A percentile compares a stretch with the other conserved stretches of the same genome.
Evolutionary conservation across 1,284 basidiomycete species (phyloP).

Genomic region (Leccinum pseudoinsigne): DNA sequence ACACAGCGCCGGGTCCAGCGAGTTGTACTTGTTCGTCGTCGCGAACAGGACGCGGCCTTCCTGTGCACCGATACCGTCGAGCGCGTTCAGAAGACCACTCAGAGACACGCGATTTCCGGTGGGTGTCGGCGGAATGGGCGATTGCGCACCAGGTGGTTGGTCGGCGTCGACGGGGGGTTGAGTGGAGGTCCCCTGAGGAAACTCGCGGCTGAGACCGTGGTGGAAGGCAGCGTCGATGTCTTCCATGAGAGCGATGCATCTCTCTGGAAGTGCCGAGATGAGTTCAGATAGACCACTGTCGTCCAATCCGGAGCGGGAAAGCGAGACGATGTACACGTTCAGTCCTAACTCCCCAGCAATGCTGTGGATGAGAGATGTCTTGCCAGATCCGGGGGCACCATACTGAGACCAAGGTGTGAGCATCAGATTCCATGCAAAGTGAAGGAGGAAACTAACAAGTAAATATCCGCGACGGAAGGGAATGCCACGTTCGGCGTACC

Average conservation of each 20-base stretch:
- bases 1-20: slow-evolving; percentile 70
- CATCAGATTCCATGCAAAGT: background rate
- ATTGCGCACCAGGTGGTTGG: background rate
- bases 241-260: slow-evolving; percentile 78
- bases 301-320: slow-evolving; percentile 71
- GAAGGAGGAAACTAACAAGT: slow-evolving; percentile 39
- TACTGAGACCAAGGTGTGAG: slow-evolving; percentile 40
- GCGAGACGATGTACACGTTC: slow-evolving; percentile 73
- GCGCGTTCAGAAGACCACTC: slow-evolving; percentile 71
- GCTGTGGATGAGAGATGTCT: slow-evolving; percentile 73
- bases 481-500: slow-evolving; percentile 69
- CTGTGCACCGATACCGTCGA: slow-evolving; percentile 74
- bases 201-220: slow-evolving; percentile 50
- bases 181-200: background rate
- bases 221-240: slow-evolving; percentile 78
- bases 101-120: slow-evolving; percentile 47
- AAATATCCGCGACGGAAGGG: slow-evolving; percentile 75
- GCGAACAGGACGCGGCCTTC: slow-evolving; percentile 78
- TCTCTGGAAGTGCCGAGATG: slow-evolving; percentile 63
- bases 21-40: slow-evolving; percentile 69
- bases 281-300: slow-evolving; percentile 61
- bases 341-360: slow-evolving; percentile 75
- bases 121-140: slow-evolving; percentile 12
- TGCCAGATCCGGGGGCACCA: slow-evolving; percentile 75
- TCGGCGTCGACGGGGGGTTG: background rate